Evolutionary conservation across 305 asterid species (phyloP), one percentile per base, ranked within the genome.

Genomic region (Fraxinus sp.): DNA sequence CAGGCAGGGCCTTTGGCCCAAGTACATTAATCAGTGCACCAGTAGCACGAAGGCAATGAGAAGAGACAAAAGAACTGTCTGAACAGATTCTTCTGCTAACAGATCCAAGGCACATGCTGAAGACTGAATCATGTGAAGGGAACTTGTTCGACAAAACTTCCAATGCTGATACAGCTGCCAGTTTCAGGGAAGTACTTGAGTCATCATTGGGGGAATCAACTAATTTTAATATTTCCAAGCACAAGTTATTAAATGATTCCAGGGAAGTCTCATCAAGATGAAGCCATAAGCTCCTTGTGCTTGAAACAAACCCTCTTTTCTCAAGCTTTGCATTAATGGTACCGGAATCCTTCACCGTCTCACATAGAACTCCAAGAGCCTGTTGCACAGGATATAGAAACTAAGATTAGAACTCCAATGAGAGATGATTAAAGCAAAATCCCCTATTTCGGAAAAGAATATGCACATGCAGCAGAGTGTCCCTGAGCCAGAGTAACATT

Each of bases 361-460:
- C 95, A 78, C 91, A 88, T 59, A 95, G 84, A 84, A 94, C 89
- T 78, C 94, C 92, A 84, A 95, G 97, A 84, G 98, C 97, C 99
- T 95, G 97, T 74, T 76, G 79, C 86, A 64, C 55, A 81, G 46
- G 75, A 82, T 5, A 76, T 66, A 75, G 28, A 71, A 79, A 73
- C 36, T 66, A 55, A 28, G 37, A 62, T 78, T 74, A 74, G 83
- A 77, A 74, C 62, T 81, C 16, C 24, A 2, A 14, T 11, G 55
- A 81, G 28, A 71, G 78, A 62, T 64, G 28, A 68, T 72, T 36
- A 71, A 6, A 81, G 64, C 46, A 59, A 55, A 79, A 78, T 44
- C 32, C 37, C 62, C 78, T 24, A 79, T 59, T 46, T 35, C 68
- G 5, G 26, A 79, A 49, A 55, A 52, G 70, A 33, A 36, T 35